Evolutionary conservation across 257 asterid genomes (phyloP), one percentile per base, ranked within the genome.

Genomic region (Nicotiana noctiflora): DNA sequence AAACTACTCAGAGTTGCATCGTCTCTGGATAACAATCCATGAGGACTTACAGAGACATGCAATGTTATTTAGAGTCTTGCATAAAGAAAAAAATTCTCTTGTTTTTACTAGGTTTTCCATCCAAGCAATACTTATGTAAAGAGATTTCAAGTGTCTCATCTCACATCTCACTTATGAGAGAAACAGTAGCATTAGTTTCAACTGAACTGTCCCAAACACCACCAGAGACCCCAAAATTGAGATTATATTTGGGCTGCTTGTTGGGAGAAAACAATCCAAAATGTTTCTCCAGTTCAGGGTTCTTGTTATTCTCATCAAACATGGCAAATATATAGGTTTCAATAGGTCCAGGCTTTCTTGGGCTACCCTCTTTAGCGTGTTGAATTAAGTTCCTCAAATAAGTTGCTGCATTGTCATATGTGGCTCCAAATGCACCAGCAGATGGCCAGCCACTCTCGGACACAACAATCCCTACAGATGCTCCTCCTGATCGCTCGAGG

Each of bases 401-500:
- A 11, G 75, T 82, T 51, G 46, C 31, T 0, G 92, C 93, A 80
- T 87, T 89, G 0, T 65, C 82, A 1, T 75, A 4, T 10, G 80
- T 84, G 3, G 95, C 56, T 0, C 77, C 90, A 1, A 27, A 29
- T 8, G 88, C 95, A 2, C 92, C 93, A 1, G 66, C 90, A 15
- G 88, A 79, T 2, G 95, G 93, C 92, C 93, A 89, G 0, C 92
- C 91, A 0, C 86, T 88, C 55, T 89, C 90, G 0, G 92, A 37
- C 27, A 88, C 92, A 4, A 89, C 88, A 5, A 88, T 57, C 52
- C 59, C 34, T 77, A 90, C 8, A 2, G 74, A 15, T 4, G 63
- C 64, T 5, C 81, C 92, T 1, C 88, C 89, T 0, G 76, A 84
- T 56, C 86, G 83, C 68, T 87, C 84, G 40, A 90, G 59, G 0